Percentiles rank a stretch among this genome's conserved stretches.
Conservation (phyloP, 2,329 filamentous ascomycete species). For the Zymoseptoria brevis region DNA sequence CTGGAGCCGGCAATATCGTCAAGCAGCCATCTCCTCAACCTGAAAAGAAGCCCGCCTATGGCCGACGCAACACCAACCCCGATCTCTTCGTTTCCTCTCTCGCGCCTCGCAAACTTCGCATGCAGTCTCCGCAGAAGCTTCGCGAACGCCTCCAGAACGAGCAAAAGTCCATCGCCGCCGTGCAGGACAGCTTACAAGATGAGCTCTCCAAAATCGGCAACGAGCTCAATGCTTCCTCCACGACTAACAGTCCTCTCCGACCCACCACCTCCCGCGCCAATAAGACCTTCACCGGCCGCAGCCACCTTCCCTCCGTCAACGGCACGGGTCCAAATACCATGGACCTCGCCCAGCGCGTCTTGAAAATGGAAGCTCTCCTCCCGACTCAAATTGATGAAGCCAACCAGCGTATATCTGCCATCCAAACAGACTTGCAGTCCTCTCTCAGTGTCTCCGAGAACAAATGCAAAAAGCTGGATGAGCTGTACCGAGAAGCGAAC, state of each 20-base stretch:
- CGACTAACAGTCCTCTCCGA: conserved; percentile 13
- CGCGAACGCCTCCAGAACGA: conserved; percentile 80
- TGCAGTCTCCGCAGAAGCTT: conserved; percentile 58
- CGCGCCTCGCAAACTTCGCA: conserved; percentile 47
- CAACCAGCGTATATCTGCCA: conserved; percentile 50
- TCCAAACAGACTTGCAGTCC: conserved; percentile 64
- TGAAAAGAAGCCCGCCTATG: conserved; percentile 18
- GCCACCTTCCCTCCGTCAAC: conserved; percentile 8
- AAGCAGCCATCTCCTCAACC: conserved; percentile 53
- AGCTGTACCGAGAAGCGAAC: conserved; percentile 77
- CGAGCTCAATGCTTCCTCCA: conserved; percentile 54
- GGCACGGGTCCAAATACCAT: conserved; percentile 24
- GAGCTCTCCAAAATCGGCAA: conserved; percentile 75
- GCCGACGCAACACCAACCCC: conserved; percentile 12
- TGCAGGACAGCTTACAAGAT: conserved; percentile 60
- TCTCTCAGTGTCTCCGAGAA: conserved; percentile 64
- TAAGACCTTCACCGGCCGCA: conserved; percentile 15
- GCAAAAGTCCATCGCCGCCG: conserved; percentile 63
- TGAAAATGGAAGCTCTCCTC: conserved; percentile 60
- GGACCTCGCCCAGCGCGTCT: conserved; percentile 51
- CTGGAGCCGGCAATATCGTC: conserved; percentile 44
- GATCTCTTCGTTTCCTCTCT: conserved; percentile 3
- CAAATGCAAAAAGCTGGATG: conserved; percentile 74
- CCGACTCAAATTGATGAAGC: conserved; percentile 53
- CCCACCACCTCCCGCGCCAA: conserved; percentile 10